Conservation (phyloP, 768 basidiomycete species). For the Lactarius tabidus region DNA sequence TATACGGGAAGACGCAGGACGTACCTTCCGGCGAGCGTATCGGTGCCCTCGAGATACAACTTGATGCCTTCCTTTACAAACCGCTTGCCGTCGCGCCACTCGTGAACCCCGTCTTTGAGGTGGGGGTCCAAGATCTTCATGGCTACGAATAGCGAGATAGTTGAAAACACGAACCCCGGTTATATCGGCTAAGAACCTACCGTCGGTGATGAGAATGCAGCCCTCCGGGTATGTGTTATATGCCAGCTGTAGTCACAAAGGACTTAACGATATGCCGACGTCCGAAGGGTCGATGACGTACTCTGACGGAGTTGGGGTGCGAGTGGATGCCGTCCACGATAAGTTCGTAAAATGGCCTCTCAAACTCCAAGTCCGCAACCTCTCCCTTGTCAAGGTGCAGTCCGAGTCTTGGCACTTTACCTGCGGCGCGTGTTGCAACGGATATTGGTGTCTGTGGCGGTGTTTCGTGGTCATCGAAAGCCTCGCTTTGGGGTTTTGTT, state of each 20-base stretch:
- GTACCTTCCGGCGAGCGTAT: constrained; percentile 85
- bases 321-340: constrained; percentile 92
- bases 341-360: constrained; percentile 79
- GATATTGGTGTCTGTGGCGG: constrained; percentile 50
- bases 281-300: constrained; percentile 36
- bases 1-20: constrained; percentile 19
- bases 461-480: constrained; percentile 54
- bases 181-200: constrained; percentile 38
- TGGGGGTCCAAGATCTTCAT: constrained; percentile 85
- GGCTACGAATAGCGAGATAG: constrained; percentile 40
- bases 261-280: neutral
- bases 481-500: constrained; percentile 39
- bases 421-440: constrained; percentile 17
- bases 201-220: constrained; percentile 87
- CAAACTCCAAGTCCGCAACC: constrained; percentile 45
- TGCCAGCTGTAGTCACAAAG: constrained; percentile 51
- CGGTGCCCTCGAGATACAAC: constrained; percentile 79
- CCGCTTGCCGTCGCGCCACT: constrained; percentile 81
- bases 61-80: constrained; percentile 79
- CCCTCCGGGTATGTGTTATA: constrained; percentile 81
- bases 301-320: constrained; percentile 85
- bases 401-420: constrained; percentile 26
- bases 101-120: constrained; percentile 76
- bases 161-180: neutral
- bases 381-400: constrained; percentile 45